Evolutionary conservation across 306 rosid species (phyloP).

Genomic region (Vigna unguiculata): DNA sequence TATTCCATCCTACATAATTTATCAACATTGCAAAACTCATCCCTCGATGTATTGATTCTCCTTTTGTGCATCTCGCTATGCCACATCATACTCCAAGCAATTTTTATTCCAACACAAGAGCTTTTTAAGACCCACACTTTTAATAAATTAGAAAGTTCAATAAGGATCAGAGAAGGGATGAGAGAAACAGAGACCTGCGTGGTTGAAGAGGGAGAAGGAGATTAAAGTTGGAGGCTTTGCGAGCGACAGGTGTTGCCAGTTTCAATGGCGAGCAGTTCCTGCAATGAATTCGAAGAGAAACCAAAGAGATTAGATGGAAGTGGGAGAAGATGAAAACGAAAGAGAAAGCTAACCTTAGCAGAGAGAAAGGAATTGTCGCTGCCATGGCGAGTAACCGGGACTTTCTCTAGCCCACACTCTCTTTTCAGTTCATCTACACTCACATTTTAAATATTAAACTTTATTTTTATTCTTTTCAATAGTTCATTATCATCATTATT

Average conservation of each 20-base stretch:
- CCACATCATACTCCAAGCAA: too few species aligned
- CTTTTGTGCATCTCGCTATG: too few species aligned
- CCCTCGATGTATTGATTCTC: too few species aligned
- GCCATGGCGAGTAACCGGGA: neutral
- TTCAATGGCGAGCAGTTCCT: constrained; percentile 15
- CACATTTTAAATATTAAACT: too few species aligned
- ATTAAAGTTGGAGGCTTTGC: constrained; percentile 6
- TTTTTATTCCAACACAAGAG: too few species aligned
- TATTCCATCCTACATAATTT: too few species aligned
- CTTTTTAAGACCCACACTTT: too few species aligned
- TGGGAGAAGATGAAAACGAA: neutral
- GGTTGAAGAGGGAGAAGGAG: constrained; percentile 8
- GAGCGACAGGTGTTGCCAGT: constrained; percentile 26
- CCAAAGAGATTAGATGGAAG: neutral
- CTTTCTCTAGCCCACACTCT: neutral
- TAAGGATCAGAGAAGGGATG: neutral
- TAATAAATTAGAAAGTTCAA: neutral
- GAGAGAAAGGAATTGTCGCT: constrained; percentile 20
- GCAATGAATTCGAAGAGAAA: constrained; percentile 3
- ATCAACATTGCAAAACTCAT: too few species aligned
- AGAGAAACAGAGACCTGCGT: constrained; percentile 13
- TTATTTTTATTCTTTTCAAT: too few species aligned
- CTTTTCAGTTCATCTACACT: neutral
- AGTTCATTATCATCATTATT: too few species aligned
- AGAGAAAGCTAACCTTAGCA: neutral